Evolutionary conservation across 2,329 filamentous ascomycete genomes (phyloP).

Genomic region (Monilinia aucupariae): DNA sequence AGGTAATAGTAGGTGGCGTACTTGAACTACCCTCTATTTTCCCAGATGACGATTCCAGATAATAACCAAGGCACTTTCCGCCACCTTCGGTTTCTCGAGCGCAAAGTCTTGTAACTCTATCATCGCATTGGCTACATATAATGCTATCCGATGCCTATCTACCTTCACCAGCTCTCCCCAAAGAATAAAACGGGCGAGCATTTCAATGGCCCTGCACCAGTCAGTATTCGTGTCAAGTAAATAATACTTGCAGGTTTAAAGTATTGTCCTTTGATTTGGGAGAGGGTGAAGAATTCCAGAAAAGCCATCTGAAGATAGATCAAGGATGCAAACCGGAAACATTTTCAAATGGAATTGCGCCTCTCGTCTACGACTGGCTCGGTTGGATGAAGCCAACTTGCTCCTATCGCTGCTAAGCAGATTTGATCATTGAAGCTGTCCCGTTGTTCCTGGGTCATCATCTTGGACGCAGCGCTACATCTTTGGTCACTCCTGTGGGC

Average conservation of each 20-base stretch:
- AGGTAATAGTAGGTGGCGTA: background rate
- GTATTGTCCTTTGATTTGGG: background rate
- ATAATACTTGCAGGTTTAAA: background rate
- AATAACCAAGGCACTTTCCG: background rate
- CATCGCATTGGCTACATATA: background rate
- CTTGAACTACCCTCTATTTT: background rate
- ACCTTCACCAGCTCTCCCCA: background rate
- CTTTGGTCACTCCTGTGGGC: background rate
- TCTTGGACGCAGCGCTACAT: background rate
- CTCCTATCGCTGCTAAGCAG: background rate
- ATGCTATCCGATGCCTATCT: conserved; percentile 4
- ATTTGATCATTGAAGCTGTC: background rate
- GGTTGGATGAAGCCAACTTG: background rate
- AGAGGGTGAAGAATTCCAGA: background rate
- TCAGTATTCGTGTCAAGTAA: background rate
- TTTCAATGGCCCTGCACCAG: conserved; percentile 4
- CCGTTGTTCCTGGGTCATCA: background rate
- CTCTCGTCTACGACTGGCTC: background rate
- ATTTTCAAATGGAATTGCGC: background rate
- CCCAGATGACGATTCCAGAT: background rate
- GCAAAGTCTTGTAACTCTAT: background rate
- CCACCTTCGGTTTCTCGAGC: background rate
- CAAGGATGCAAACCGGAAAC: background rate
- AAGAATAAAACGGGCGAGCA: background rate
- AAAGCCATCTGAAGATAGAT: background rate